These are phyloP conservation scores for Davidsoniella australis DNA, from an alignment of 2,329 filamentous ascomycete species.

Conservation along the genomic window DNA sequence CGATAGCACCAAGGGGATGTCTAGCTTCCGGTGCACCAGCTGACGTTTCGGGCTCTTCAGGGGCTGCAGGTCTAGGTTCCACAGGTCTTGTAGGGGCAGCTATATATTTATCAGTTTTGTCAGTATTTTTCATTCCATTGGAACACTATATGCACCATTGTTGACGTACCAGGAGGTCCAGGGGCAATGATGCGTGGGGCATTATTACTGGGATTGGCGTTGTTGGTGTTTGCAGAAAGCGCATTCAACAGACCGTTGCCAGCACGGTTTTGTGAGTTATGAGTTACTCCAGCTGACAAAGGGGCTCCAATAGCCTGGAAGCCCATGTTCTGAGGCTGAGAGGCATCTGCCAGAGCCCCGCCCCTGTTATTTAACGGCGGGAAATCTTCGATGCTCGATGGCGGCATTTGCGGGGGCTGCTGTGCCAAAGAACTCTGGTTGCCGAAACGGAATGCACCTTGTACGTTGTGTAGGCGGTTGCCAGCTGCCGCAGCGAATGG, in stretches of 20 bases:
- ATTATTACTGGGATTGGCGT: neutral
- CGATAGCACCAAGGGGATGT: conserved; percentile 30
- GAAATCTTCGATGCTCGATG: conserved; percentile 40
- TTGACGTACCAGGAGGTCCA: conserved; percentile 1
- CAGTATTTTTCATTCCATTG: neutral
- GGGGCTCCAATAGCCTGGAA: conserved; percentile 13
- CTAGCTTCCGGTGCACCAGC: conserved; percentile 20
- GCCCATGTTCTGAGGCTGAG: neutral
- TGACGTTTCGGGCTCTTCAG: conserved; percentile 27
- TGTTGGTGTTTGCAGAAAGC: conserved; percentile 36
- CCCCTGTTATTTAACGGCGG: conserved; percentile 36
- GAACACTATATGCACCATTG: neutral
- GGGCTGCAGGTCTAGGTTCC: conserved; percentile 17
- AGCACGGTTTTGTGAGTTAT: conserved; percentile 22
- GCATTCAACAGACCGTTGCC: conserved; percentile 48
- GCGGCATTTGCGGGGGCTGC: conserved; percentile 25
- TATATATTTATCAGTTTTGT: neutral
- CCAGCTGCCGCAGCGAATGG: conserved; percentile 31
- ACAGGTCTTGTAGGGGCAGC: conserved; percentile 8
- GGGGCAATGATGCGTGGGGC: neutral
- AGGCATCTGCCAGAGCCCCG: conserved; percentile 16
- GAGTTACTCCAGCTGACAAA: conserved; percentile 15
- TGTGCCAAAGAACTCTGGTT: conserved; percentile 22
- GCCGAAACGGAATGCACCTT: conserved; percentile 31
- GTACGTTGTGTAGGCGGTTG: conserved; percentile 3